Evolutionary conservation across 257 asterid species (phyloP), one percentile per base, ranked within the genome.

Genomic region (Pogostemon cablin): DNA sequence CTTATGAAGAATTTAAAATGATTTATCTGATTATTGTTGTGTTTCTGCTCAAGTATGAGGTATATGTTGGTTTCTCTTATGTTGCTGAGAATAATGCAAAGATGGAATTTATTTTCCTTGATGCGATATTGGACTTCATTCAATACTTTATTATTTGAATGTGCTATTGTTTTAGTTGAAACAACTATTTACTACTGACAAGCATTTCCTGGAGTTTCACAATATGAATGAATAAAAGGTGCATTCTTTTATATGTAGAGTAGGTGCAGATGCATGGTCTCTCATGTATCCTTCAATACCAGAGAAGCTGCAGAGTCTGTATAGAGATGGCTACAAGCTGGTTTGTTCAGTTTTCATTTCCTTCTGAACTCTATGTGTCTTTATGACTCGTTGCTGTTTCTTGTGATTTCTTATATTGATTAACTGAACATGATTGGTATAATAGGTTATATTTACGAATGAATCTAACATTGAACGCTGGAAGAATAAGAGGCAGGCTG

Each of bases 241-340:
- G 65, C 55, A 50, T 53, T 40, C 32, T 68, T 77, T 15, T 68
- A 61, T 65, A 62, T 80, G 63, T 77, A 93, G 98, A 81, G 71
- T 79, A 65, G 99, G 99, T 65, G 95, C 97, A 6, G 93, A 91
- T 84, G 96, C 96, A 46, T 95, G 99, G 99, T 89, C 99, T 68
- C 90, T 95, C 71, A 91, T 95, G 99, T 82, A 89, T 76, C 88
- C 96, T 68, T 85, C 93, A 74, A 88, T 91, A 71, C 98, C 97
- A 10, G 92, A 89, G 85, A 95, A 87, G 84, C 93, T 95, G 77
- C 91, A 89, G 81, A 80, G 78, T 75, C 79, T 95, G 71, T 89
- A 88, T 66, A 74, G 62, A 58, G 90, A 86, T 71, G 96, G 97
- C 79, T 91, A 74, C 88, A 95, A 95, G 84, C 93, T 95, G 98